These are phyloP conservation scores for Kodamaea derodonti DNA, from an alignment of 1,139 yeast genomes.

Conservation along the genomic window DNA sequence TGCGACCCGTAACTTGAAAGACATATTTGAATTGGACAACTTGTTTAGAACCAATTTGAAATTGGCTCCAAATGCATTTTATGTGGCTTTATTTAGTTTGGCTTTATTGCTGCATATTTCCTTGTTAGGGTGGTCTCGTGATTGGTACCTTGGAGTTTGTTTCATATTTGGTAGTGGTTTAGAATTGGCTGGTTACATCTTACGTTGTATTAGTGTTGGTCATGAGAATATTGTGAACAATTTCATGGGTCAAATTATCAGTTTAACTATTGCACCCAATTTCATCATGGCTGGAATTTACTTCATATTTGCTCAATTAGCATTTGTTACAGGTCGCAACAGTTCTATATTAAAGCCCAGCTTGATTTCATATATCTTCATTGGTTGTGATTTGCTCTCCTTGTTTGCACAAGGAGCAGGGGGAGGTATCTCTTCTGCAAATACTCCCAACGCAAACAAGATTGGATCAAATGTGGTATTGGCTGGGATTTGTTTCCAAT, in stretches of 20 bases:
- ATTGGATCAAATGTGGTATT: constrained; percentile 34
- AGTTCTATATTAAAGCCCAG: constrained; percentile 28
- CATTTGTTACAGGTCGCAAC: constrained; percentile 25
- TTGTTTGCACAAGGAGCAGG: constrained; percentile 35
- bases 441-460: constrained; percentile 14
- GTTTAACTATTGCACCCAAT: background rate
- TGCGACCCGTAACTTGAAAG: constrained; percentile 28
- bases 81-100: constrained; percentile 22
- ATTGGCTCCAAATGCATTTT: constrained; percentile 8
- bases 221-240: constrained; percentile 14
- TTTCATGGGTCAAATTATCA: constrained; percentile 31
- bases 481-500: constrained; percentile 38
- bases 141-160: constrained; percentile 1
- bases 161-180: background rate
- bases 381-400: constrained; percentile 29
- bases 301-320: constrained; percentile 45
- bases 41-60: constrained; percentile 11
- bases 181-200: constrained; percentile 22
- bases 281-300: constrained; percentile 52
- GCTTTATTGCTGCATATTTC: constrained; percentile 11
- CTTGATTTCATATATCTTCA: constrained; percentile 33
- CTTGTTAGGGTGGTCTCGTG: constrained; percentile 3
- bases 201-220: constrained; percentile 18
- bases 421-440: constrained; percentile 30
- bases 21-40: constrained; percentile 23